phyloP scores from a whole-genome alignment of 345 rosid species.

The Eucalyptus caleyi region DNA sequence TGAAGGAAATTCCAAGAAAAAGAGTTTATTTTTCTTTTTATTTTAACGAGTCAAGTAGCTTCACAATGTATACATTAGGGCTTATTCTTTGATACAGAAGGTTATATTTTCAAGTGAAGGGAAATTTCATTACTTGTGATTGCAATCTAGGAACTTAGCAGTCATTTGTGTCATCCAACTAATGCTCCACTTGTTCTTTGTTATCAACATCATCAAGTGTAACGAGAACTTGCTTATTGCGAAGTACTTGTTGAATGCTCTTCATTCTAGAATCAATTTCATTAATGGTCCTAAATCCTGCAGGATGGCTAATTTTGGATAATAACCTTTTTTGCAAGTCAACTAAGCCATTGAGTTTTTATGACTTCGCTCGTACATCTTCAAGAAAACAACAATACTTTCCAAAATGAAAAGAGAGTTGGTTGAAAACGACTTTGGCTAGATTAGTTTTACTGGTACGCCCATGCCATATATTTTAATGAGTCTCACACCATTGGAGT shows the following conservation, averaged over 20 bases:
- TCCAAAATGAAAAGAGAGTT: background rate
- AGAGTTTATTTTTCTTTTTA: background rate
- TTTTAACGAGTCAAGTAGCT: slow-evolving; percentile 32
- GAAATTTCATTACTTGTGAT: background rate
- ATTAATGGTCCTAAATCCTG: fast-evolving
- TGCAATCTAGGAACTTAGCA: background rate
- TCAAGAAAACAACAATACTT: background rate
- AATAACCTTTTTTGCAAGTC: background rate
- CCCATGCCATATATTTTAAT: background rate
- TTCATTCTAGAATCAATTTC: background rate
- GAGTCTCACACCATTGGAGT: background rate
- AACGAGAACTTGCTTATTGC: background rate
- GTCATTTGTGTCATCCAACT: background rate
- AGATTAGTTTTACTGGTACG: background rate
- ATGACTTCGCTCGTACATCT: background rate
- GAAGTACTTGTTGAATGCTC: background rate
- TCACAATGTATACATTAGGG: background rate
- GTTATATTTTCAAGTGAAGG: background rate
- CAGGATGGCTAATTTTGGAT: background rate
- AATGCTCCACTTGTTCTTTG: background rate
- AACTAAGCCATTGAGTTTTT: fast-evolving
- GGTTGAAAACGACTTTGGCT: background rate
- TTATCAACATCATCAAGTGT: background rate
- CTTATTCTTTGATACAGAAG: background rate
- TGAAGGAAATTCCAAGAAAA: background rate